Evolutionary conservation across 768 basidiomycete genomes (phyloP), one percentile per base, ranked within the genome.

Genomic region (Termitomyces sp.): DNA sequence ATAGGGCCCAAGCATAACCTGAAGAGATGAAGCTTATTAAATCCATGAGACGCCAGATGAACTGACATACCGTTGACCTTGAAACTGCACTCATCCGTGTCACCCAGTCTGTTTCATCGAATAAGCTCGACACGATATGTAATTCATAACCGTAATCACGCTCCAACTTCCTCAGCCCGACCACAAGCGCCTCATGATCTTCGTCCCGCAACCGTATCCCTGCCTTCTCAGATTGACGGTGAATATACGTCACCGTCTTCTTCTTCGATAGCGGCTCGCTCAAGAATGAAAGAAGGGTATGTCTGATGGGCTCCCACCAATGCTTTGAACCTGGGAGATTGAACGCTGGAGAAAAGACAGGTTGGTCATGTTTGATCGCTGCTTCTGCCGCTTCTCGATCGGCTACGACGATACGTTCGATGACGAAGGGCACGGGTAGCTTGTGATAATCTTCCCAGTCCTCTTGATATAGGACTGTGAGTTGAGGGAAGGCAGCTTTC

Each of bases 361-460:
- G 80, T 24, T 76, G 71, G 18, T 73, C 69, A 2, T 41, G 51
- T 15, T 70, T 48, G 4, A 71, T 34, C 2, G 60, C 61, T 12
- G 62, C 59, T n/a, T 63, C 64, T 2, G 90, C 86, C 0, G 87
- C 88, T n/a, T 81, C 78, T 47, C 86, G 75, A 65, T 95, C 92
- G 0, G 85, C 86, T 34, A 97, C 73, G 33, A 96, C 83, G 13
- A 90, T 75, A 12, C 91, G 85, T 62, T 90, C 87, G 54, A 92
- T 72, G 18, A 94, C 64, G 68, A 86, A 92, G 0, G 93, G 89
- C 18, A 84, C 77, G 20, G 78, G 75, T 64, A 91, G 81, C 57
- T 80, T 76, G 37, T 80, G 77, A 63, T 87, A 86, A 70, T 95
- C 93, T 48, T 80, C 76, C 83, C 91, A 93, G 65, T 94, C 92